These are phyloP conservation scores for Ceratobasidium sp. DNA, from an alignment of 1,284 basidiomycete genomes.

Conservation along the genomic window DNA sequence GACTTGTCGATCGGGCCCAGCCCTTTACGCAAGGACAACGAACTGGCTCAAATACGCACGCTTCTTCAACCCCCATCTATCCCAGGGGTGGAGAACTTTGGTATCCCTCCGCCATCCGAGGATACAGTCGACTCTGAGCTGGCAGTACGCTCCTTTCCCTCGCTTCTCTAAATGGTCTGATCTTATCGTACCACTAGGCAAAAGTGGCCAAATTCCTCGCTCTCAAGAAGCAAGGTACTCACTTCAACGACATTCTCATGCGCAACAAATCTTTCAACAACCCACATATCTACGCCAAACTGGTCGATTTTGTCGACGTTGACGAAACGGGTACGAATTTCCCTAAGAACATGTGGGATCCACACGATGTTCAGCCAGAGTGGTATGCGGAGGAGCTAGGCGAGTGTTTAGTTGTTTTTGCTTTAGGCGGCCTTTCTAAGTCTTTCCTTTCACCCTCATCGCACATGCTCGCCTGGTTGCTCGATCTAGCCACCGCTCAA, in stretches of 20 bases:
- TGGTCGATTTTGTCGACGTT: slow-evolving; percentile 91
- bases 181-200: slow-evolving; percentile 59
- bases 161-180: slow-evolving; percentile 4
- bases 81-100: slow-evolving; percentile 75
- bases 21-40: slow-evolving; percentile 24
- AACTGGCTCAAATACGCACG: slow-evolving; percentile 55
- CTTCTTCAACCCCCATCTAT: slow-evolving; percentile 72
- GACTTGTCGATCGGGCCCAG: slow-evolving; percentile 23
- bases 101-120: slow-evolving; percentile 72
- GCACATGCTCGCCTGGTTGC: not conserved
- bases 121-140: slow-evolving; percentile 68
- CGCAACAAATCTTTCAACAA: slow-evolving; percentile 91
- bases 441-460: not conserved
- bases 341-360: slow-evolving; percentile 74
- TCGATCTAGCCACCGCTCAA: slow-evolving; percentile 59
- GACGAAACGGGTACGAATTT: slow-evolving; percentile 88
- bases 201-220: slow-evolving; percentile 81
- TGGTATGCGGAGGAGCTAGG: slow-evolving; percentile 79
- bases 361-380: slow-evolving; percentile 65
- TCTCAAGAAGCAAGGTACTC: slow-evolving; percentile 80
- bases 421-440: not conserved
- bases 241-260: slow-evolving; percentile 95
- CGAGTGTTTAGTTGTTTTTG: slow-evolving; percentile 53
- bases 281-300: slow-evolving; percentile 90
- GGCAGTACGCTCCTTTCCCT: slow-evolving; percentile 60